phyloP scores from a whole-genome alignment of 1,139 yeast species.

The Taphrina betulina region DNA sequence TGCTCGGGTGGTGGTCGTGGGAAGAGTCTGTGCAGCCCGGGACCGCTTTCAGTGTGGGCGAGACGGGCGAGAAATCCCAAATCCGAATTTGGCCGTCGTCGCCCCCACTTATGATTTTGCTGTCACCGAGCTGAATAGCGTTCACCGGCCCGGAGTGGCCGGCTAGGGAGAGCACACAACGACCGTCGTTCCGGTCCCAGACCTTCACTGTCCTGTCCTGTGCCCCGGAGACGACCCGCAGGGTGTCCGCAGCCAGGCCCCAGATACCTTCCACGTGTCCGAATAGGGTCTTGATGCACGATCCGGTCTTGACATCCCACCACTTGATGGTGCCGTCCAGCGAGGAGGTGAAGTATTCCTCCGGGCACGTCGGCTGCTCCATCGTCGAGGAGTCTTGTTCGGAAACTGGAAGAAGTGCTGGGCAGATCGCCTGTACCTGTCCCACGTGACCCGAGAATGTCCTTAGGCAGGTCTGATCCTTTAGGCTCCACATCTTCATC shows the following conservation, averaged over 20 bases:
- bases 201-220: constrained; percentile 92
- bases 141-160: constrained; percentile 91
- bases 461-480: constrained; percentile 71
- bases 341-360: constrained; percentile 31
- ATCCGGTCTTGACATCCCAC: constrained; percentile 83
- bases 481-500: constrained; percentile 90
- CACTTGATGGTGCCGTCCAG: constrained; percentile 49
- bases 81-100: constrained; percentile 34
- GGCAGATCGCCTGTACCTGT: constrained; percentile 42
- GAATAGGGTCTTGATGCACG: constrained; percentile 66
- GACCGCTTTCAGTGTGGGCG: background rate
- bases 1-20: constrained; percentile 5
- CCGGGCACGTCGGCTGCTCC: constrained; percentile 11
- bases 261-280: constrained; percentile 97
- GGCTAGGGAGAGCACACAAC: constrained; percentile 85
- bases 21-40: constrained; percentile 11
- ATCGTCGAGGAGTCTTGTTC: constrained; percentile 26
- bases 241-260: constrained; percentile 93
- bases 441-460: constrained; percentile 66
- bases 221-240: constrained; percentile 95
- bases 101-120: constrained; percentile 31
- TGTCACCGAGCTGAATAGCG: constrained; percentile 61
- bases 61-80: constrained; percentile 20
- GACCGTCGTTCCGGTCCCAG: constrained; percentile 95
- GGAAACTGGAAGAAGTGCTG: constrained; percentile 16